Percentiles rank a stretch among this genome's conserved stretches.
phyloP scores from a whole-genome alignment of 495 filamentous ascomycete genomes.

The Tuber magnatum region DNA sequence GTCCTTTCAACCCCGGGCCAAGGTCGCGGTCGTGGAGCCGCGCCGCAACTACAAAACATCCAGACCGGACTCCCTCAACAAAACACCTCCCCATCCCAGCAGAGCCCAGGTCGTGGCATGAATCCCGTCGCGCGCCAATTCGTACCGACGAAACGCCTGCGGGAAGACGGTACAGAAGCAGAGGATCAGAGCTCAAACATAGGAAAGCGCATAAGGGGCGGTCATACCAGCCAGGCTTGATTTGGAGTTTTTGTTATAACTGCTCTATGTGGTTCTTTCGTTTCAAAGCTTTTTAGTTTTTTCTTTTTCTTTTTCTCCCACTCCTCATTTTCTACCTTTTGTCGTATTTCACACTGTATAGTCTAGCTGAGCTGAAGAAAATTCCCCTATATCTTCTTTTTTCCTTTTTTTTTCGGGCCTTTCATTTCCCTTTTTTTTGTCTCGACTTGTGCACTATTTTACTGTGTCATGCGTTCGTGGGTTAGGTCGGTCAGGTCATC shows the following conservation, averaged over 20 bases:
- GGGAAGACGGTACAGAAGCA: conserved; percentile 31
- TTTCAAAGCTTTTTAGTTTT: not conserved
- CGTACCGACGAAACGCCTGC: conserved; percentile 29
- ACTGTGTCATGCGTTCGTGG: not conserved
- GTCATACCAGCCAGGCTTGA: conserved; percentile 24
- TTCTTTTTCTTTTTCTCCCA: not conserved
- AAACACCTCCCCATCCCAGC: conserved; percentile 7
- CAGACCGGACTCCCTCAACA: conserved; percentile 33
- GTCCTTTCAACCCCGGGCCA: conserved; percentile 27
- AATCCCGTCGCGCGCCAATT: conserved; percentile 39
- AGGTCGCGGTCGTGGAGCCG: conserved; percentile 27
- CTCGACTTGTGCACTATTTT: not conserved
- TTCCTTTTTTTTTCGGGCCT: too few species aligned
- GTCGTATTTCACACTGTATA: not conserved
- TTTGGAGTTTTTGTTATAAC: not conserved
- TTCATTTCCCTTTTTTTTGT: not conserved
- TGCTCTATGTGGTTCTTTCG: not conserved
- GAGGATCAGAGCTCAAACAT: conserved; percentile 26
- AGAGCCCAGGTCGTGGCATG: conserved; percentile 33
- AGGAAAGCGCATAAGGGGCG: conserved; percentile 28
- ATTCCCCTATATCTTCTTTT: too few species aligned
- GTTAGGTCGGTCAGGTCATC: not conserved
- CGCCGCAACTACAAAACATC: conserved; percentile 26
- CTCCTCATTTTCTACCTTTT: not conserved
- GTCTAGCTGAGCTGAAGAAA: not conserved